These are phyloP conservation scores for Trichoderma atrobrunneum DNA, from an alignment of 2,329 filamentous ascomycete genomes.

Conservation along the genomic window DNA sequence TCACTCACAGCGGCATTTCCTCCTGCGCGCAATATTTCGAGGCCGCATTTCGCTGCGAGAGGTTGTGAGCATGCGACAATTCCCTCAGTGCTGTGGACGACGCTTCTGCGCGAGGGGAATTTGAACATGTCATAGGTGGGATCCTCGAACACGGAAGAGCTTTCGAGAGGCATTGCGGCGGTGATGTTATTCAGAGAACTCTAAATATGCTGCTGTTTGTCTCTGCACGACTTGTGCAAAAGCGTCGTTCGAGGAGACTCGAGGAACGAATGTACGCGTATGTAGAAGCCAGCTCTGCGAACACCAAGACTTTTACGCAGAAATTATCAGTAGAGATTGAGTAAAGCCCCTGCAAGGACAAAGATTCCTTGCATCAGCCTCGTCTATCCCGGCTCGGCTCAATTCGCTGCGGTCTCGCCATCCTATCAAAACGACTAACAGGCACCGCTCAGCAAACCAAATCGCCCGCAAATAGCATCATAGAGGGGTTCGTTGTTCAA, in stretches of 20 bases:
- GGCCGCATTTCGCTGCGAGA: constrained; percentile 81
- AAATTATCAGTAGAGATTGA: background rate
- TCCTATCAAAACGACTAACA: background rate
- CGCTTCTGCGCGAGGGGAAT: constrained; percentile 79
- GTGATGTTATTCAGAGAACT: background rate
- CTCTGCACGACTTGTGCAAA: no score
- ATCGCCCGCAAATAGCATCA: constrained; percentile 5
- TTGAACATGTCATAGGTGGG: constrained; percentile 52
- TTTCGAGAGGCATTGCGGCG: constrained; percentile 44
- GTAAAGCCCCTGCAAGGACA: background rate
- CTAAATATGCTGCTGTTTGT: background rate
- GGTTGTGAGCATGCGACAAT: constrained; percentile 91
- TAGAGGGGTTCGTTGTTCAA: background rate
- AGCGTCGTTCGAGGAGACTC: background rate
- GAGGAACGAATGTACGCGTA: background rate
- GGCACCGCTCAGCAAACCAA: background rate
- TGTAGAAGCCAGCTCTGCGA: background rate
- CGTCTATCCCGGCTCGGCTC: background rate
- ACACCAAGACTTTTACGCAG: background rate
- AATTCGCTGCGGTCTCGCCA: background rate
- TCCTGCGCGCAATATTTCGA: constrained; percentile 78
- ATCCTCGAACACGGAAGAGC: constrained; percentile 46
- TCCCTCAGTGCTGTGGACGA: constrained; percentile 88
- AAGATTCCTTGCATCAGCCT: background rate
- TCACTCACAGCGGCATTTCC: constrained; percentile 83